Percentiles rank a stretch among this genome's conserved stretches.
These are phyloP conservation scores for Suillus placidus DNA, from an alignment of 768 basidiomycete species.

Conservation along the genomic window DNA sequence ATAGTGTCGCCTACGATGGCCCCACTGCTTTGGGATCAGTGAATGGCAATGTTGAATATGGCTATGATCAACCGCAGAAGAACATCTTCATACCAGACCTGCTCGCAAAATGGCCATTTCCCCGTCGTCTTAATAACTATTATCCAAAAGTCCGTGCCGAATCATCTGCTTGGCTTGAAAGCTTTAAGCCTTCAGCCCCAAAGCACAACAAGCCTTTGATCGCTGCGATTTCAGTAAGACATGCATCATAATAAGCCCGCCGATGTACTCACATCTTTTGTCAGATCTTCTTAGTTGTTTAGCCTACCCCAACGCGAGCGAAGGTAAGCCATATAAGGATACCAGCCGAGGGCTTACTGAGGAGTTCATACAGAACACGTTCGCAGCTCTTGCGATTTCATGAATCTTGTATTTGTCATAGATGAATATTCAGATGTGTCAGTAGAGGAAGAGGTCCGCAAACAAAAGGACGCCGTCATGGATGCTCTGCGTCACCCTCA, in stretches of 20 bases:
- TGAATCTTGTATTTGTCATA: constrained; percentile 34
- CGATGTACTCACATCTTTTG: neutral
- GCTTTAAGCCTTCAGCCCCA: neutral
- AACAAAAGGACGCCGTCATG: constrained; percentile 13
- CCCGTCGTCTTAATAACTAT: neutral
- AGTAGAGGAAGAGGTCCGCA: neutral
- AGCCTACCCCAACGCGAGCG: neutral
- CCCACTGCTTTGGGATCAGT: too few species aligned
- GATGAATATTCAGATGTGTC: constrained; percentile 35
- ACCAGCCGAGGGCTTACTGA: neutral
- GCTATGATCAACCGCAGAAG: neutral
- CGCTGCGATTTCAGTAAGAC: neutral
- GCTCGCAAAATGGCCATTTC: neutral
- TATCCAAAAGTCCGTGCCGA: neutral
- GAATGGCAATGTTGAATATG: neutral
- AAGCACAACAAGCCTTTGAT: neutral
- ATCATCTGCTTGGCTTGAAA: neutral
- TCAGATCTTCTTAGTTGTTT: neutral
- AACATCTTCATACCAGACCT: neutral
- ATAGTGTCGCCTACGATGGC: too few species aligned
- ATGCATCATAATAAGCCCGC: neutral
- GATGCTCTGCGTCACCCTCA: constrained; percentile 13
- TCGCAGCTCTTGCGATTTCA: constrained; percentile 34
- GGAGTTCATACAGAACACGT: constrained; percentile 18
- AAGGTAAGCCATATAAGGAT: neutral